Conservation (phyloP, 2,329 filamentous ascomycete genomes). For the Stemphylium vesicarium region DNA sequence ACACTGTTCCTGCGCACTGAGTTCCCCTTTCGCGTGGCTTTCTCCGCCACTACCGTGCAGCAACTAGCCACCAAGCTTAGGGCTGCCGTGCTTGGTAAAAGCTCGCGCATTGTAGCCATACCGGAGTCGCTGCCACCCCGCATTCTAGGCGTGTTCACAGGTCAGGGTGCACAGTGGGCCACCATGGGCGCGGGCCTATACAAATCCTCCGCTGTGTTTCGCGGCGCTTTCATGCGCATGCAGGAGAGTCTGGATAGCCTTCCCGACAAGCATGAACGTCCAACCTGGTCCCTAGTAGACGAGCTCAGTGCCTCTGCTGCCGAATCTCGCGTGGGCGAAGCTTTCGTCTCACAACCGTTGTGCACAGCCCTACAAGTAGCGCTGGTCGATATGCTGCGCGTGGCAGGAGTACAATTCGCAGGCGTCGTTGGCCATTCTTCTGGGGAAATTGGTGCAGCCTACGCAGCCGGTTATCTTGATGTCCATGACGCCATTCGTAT, state of each 20-base stretch:
- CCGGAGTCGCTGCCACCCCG: background rate
- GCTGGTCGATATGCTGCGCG: constrained; percentile 35
- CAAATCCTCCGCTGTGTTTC: background rate
- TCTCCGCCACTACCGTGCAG: no score
- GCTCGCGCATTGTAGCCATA: background rate
- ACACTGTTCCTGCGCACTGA: no score
- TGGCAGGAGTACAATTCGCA: constrained; percentile 31
- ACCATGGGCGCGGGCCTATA: constrained; percentile 2
- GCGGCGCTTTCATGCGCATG: background rate
- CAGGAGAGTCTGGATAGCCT: background rate
- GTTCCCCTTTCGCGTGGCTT: no score
- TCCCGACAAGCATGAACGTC: background rate
- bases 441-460: constrained; percentile 51
- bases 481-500: constrained; percentile 21
- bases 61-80: background rate
- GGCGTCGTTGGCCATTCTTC: constrained; percentile 52
- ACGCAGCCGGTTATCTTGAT: constrained; percentile 36
- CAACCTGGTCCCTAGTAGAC: background rate
- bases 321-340: constrained; percentile 10
- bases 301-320: constrained; percentile 9
- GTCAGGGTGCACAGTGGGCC: background rate
- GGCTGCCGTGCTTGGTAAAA: background rate
- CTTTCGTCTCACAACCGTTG: constrained; percentile 38
- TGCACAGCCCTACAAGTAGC: constrained; percentile 48
- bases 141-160: background rate